A percentile compares a stretch with the other conserved stretches of the same genome.
Conservation (phyloP, 139 green algal species). For the Edaphochlamys debaryana region DNA sequence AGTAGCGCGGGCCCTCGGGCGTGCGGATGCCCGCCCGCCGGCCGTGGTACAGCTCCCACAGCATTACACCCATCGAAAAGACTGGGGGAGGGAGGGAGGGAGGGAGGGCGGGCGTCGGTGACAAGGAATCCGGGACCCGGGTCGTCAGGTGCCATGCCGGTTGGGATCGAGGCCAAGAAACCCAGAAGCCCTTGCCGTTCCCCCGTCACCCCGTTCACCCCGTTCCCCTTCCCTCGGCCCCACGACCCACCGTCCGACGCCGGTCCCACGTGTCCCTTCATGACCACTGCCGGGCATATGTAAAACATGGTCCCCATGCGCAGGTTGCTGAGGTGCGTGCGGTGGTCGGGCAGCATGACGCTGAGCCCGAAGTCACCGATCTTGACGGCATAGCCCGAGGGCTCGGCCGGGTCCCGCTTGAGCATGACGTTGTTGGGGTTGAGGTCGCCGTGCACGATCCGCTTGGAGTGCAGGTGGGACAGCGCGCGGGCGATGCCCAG, state of each 20-base stretch:
- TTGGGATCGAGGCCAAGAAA: background rate
- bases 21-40: background rate
- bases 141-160: no score
- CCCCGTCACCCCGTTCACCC: no score
- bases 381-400: slow-evolving; percentile 15
- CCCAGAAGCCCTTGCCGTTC: no score
- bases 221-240: no score
- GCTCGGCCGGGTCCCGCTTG: slow-evolving; percentile 16
- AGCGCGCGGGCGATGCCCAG: slow-evolving; percentile 48
- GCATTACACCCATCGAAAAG: slow-evolving; percentile 38
- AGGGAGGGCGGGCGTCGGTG: background rate
- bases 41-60: slow-evolving; percentile 47
- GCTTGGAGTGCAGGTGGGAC: slow-evolving; percentile 61
- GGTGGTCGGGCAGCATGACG: slow-evolving; percentile 16
- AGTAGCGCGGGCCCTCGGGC: slow-evolving; percentile 1
- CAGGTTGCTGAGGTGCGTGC: slow-evolving; percentile 42
- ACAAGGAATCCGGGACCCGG: no score
- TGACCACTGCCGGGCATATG: slow-evolving; percentile 25
- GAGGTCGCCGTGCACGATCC: slow-evolving; percentile 64
- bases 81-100: background rate
- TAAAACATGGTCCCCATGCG: slow-evolving; percentile 45
- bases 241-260: background rate
- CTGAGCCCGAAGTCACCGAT: slow-evolving; percentile 41
- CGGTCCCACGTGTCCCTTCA: slow-evolving; percentile 3
- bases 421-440: slow-evolving; percentile 49